Evolutionary conservation across 768 basidiomycete genomes (phyloP).

Genomic region (Mycena latifolia): DNA sequence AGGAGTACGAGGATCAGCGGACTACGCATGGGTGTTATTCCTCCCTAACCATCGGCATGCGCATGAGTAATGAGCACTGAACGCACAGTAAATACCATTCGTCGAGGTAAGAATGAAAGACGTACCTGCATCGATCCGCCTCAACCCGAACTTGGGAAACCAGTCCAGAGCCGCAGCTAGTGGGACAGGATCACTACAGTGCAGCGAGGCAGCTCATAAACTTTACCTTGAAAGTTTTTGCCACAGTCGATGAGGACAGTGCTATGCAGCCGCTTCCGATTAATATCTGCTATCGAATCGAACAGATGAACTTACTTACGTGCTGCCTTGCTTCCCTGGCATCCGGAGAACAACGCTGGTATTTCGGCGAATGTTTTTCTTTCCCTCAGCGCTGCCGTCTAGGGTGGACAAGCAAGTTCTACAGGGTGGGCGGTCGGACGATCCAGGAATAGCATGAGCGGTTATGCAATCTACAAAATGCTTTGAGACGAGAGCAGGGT

Average conservation of each 20-base stretch:
- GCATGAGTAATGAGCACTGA: constrained; percentile 85
- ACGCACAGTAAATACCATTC: constrained; percentile 65
- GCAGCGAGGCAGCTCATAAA: constrained; percentile 51
- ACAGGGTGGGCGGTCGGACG: constrained; percentile 55
- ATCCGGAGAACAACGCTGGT: constrained; percentile 79
- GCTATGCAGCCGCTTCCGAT: constrained; percentile 51
- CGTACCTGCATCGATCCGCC: constrained; percentile 57
- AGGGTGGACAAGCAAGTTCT: constrained; percentile 77
- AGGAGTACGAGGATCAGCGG: constrained; percentile 1
- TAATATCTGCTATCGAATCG: not conserved
- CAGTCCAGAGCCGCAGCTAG: constrained; percentile 56
- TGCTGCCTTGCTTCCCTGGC: constrained; percentile 52
- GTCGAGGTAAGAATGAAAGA: not conserved
- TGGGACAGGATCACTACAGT: constrained; percentile 51
- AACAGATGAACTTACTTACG: constrained; percentile 57
- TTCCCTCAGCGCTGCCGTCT: constrained; percentile 67
- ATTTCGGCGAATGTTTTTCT: constrained; percentile 88
- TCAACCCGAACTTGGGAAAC: constrained; percentile 78
- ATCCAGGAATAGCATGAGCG: constrained; percentile 57
- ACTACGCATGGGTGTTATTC: not conserved
- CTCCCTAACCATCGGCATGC: constrained; percentile 77
- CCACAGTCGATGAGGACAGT: constrained; percentile 89
- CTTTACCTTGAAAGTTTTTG: constrained; percentile 77
- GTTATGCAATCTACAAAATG: constrained; percentile 75
- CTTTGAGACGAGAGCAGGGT: constrained; percentile 47